These are phyloP conservation scores for Botrytis pseudocinerea DNA, from an alignment of 2,329 filamentous ascomycete species.

Conservation along the genomic window DNA sequence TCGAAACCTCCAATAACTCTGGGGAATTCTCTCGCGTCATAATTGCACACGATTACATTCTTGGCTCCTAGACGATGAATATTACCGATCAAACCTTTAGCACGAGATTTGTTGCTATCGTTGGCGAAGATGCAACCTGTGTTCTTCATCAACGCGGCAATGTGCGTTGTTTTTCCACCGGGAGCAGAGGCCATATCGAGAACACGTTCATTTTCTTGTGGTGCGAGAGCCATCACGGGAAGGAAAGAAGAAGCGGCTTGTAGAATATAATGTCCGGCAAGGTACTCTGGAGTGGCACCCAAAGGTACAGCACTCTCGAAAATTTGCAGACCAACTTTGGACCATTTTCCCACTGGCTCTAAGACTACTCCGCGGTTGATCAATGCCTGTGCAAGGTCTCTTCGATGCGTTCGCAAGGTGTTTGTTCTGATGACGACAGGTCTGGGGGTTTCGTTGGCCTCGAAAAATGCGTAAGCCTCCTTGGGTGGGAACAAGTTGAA, in stretches of 20 bases:
- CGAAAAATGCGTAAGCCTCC: slow-evolving; percentile 97
- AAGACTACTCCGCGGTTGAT: slow-evolving; percentile 96
- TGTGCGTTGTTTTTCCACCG: slow-evolving; percentile 93
- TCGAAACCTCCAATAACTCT: slow-evolving; percentile 95
- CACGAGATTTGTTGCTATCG: slow-evolving; percentile 88
- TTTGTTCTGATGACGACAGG: slow-evolving; percentile 97
- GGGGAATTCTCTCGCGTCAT: slow-evolving; percentile 92
- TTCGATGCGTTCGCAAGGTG: slow-evolving; percentile 74
- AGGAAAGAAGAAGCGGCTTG: slow-evolving; percentile 96
- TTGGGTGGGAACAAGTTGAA: slow-evolving; percentile 88
- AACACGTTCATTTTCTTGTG: slow-evolving; percentile 87
- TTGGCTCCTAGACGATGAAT: slow-evolving; percentile 91
- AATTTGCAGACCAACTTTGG: slow-evolving; percentile 93
- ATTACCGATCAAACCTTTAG: slow-evolving; percentile 97
- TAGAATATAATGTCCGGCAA: slow-evolving; percentile 96
- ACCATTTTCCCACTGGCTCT: slow-evolving; percentile 98
- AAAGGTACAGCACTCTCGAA: slow-evolving; percentile 82
- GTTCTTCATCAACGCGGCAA: slow-evolving; percentile 97
- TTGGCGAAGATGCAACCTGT: slow-evolving; percentile 95
- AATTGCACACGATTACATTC: slow-evolving; percentile 94
- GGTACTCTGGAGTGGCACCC: slow-evolving; percentile 94
- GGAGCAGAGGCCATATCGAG: slow-evolving; percentile 94
- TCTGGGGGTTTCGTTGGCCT: slow-evolving; percentile 93
- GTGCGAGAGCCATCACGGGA: slow-evolving; percentile 94
- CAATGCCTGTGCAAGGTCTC: slow-evolving; percentile 85